Percentiles rank a stretch among this genome's conserved stretches.
Evolutionary conservation across 176 grass and related monocot species (phyloP).

Genomic region (Pontederia crassipes): DNA sequence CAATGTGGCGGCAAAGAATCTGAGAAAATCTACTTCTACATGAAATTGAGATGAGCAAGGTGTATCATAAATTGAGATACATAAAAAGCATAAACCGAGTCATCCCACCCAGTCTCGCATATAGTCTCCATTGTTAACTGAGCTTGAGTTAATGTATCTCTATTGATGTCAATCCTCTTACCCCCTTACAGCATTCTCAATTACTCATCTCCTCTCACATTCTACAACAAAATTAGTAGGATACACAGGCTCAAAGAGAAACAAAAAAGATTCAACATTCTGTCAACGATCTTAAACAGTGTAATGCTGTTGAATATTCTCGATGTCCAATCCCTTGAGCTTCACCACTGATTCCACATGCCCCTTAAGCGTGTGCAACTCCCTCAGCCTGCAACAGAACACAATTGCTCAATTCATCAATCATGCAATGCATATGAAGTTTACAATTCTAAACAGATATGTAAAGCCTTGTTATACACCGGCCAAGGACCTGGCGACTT

Average conservation of each 20-base stretch:
- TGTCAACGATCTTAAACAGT: constrained; percentile 21
- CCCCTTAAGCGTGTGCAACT: constrained; percentile 44
- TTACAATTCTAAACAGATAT: neutral
- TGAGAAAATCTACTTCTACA: too few species aligned
- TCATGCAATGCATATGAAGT: neutral
- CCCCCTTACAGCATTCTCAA: too few species aligned
- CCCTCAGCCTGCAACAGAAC: constrained; percentile 33
- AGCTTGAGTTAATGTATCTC: too few species aligned
- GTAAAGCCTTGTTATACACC: neutral
- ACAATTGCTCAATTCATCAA: neutral
- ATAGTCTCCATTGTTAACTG: too few species aligned
- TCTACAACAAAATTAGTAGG: neutral
- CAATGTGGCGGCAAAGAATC: too few species aligned
- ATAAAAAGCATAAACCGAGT: too few species aligned
- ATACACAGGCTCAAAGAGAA: neutral
- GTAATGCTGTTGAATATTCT: constrained; percentile 39
- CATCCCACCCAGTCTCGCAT: too few species aligned
- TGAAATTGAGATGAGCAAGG: too few species aligned
- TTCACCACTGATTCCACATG: constrained; percentile 34
- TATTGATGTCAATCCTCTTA: too few species aligned
- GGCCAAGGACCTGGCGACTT: constrained; percentile 28
- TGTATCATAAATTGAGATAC: too few species aligned
- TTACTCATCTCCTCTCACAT: too few species aligned
- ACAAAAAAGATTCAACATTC: neutral
- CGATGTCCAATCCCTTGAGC: constrained; percentile 47